These are phyloP conservation scores for Xylaria sp. DNA, from an alignment of 495 filamentous ascomycete genomes.

Conservation along the genomic window DNA sequence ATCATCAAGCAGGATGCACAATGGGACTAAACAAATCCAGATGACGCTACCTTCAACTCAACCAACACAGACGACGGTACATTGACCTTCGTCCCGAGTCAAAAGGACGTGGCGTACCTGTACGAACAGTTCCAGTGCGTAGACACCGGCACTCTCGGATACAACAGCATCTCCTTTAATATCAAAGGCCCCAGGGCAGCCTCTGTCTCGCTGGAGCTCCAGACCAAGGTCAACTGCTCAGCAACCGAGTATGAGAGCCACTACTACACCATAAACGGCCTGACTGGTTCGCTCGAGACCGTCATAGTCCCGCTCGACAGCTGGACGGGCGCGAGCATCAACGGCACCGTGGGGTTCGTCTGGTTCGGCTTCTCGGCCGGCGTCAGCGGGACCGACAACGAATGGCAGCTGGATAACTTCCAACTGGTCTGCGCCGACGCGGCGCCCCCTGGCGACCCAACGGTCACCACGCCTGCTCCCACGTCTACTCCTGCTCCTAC, in stretches of 20 bases:
- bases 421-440: slow-evolving; percentile 54
- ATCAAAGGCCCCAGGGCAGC: slow-evolving; percentile 61
- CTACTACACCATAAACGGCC: slow-evolving; percentile 51
- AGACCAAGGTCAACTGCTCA: slow-evolving; percentile 55
- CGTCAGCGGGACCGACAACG: slow-evolving; percentile 41
- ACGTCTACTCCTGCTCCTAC: slow-evolving; percentile 14
- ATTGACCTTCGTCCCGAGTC: slow-evolving; percentile 60
- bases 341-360: slow-evolving; percentile 58
- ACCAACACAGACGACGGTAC: slow-evolving; percentile 54
- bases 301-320: slow-evolving; percentile 59
- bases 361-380: slow-evolving; percentile 58
- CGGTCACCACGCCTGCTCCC: slow-evolving; percentile 29
- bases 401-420: slow-evolving; percentile 61
- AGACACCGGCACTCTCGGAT: slow-evolving; percentile 51
- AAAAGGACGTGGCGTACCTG: slow-evolving; percentile 56
- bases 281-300: slow-evolving; percentile 61
- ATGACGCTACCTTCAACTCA: slow-evolving; percentile 62
- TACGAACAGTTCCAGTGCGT: slow-evolving; percentile 64
- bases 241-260: slow-evolving; percentile 54
- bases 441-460: slow-evolving; percentile 30
- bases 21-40: slow-evolving; percentile 42
- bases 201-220: slow-evolving; percentile 60
- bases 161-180: slow-evolving; percentile 61
- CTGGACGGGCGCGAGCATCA: slow-evolving; percentile 59
- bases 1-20: not conserved